A percentile compares a stretch with the other conserved stretches of the same genome.
These are phyloP conservation scores for Rachicladosporium sp. DNA, from an alignment of 2,329 filamentous ascomycete genomes.

Conservation along the genomic window DNA sequence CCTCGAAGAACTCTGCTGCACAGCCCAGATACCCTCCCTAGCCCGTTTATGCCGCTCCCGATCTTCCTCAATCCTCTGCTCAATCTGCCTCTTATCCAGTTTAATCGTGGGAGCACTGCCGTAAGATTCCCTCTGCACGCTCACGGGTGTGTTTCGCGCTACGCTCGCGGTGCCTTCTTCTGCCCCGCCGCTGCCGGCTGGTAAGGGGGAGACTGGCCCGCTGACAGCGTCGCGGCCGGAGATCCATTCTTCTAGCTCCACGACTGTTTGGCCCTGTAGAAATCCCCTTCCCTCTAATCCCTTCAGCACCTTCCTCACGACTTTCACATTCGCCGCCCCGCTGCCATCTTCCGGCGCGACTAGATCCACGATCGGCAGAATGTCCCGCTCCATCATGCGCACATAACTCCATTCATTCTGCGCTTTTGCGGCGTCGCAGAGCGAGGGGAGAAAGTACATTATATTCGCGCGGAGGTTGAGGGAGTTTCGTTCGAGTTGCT, in stretches of 20 bases:
- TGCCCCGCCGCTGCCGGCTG: not conserved
- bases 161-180: slow-evolving; percentile 1
- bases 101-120: slow-evolving; percentile 22
- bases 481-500: slow-evolving; percentile 83
- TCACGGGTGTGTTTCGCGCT: slow-evolving; percentile 11
- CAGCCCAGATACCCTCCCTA: slow-evolving; percentile 86
- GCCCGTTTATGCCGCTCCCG: slow-evolving; percentile 85
- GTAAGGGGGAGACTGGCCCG: slow-evolving; percentile 12
- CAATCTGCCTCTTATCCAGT: slow-evolving; percentile 76
- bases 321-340: slow-evolving; percentile 86
- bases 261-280: slow-evolving; percentile 60
- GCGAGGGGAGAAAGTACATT: slow-evolving; percentile 96
- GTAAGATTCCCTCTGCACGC: slow-evolving; percentile 7
- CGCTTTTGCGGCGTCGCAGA: slow-evolving; percentile 72
- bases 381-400: slow-evolving; percentile 89
- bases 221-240: slow-evolving; percentile 53
- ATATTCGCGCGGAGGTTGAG: slow-evolving; percentile 98
- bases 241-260: slow-evolving; percentile 71
- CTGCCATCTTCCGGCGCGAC: slow-evolving; percentile 79
- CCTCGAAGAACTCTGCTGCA: slow-evolving; percentile 34
- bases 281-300: slow-evolving; percentile 51
- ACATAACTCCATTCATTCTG: slow-evolving; percentile 72
- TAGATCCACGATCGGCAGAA: slow-evolving; percentile 79
- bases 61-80: slow-evolving; percentile 95
- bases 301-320: slow-evolving; percentile 54